Evolutionary conservation across 2,329 filamentous ascomycete genomes (phyloP), one percentile per base, ranked within the genome.

Genomic region (Aspergillus novofumigatus): DNA sequence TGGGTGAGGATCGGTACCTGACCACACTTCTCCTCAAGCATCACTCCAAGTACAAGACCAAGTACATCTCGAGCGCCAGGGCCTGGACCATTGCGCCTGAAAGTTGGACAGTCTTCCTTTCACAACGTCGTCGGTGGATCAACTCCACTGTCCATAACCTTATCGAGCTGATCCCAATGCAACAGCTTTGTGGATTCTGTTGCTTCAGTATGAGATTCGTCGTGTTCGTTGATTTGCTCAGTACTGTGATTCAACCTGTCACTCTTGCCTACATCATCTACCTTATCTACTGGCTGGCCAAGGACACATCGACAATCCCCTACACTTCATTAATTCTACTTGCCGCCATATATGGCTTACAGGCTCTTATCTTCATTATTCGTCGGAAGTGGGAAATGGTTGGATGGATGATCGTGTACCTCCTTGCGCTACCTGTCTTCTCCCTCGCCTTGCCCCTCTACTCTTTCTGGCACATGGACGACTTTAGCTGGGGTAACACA

Each of bases 161-260:
- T 61, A 90, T 95, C 62, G 94, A 99, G 74, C 87, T 99, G 60
- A 93, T 97, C 61, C 92, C 93, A 5, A 81, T 99, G 75, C 86
- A 89, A 60, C 90, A 97, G 73, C 89, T 99, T 52, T 99, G 94
- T 75, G 94, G 94, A 78, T 99, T 99, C 87, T 99, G 94, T 83
- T 99, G 94, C 78, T 99, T 99, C 82, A 95, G 90, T 76, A 99
- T 99, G 94, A 89, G 94, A 68, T 99, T 99, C 76, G 85, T 99
- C 58, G 92, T 99, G 65, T 96, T 99, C 70, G 75, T 99, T 65
- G 94, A 99, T 76, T 80, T 99, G 66, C 80, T 99, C 62, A 94
- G 90, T 55, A 99, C 94, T 1, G 78, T 97, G 55, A 87, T 97
- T 51, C 92, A 96, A 72, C 94, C 94, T 2, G 91, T 97, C 58